Evolutionary conservation across 768 basidiomycete genomes (phyloP), one percentile per base, ranked within the genome.

Genomic region (Phylloporus sp.): DNA sequence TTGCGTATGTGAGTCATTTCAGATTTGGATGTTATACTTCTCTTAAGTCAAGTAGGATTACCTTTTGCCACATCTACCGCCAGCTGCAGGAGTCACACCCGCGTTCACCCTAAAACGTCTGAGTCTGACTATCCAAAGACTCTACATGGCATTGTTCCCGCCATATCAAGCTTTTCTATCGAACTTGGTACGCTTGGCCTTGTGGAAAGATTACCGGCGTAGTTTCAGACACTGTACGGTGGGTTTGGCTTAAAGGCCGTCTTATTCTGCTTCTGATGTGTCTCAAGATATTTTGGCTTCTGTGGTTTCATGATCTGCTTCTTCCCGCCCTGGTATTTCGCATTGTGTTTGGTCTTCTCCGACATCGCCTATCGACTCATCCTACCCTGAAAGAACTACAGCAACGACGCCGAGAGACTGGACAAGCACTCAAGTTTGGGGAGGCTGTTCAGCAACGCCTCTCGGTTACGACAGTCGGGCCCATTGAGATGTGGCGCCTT

Each of bases 261-360:
- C n/a, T 22, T 33, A 37, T 29, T 43, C 34, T 13, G 14, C 27
- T 35, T 37, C 21, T 55, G 20, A 55, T 6, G 23, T 38, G 26
- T 28, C 36, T 35, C 29, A 50, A 84, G 84, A 46, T 70, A 2
- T 86, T 76, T 52, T 86, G 84, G 84, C 61, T 72, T 28, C 55
- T 84, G 14, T 86, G 84, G 84, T 77, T 76, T 61, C 56, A 76
- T 42, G 71, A 83, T 54, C 56, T 81, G 13, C 69, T 86, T 5
- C 66, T 77, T 11, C 75, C 84, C 11, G 70, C 73, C 8, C 57
- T 81, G 21, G 49, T 82, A 38, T 59, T 77, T 33, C 69, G 71
- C 29, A 58, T 83, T 13, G 55, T 78, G 23, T 76, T 73, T 50
- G 55, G 71, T 32, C 71, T 85, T 38, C 28, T 79, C 24, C 71